Evolutionary conservation across 1,284 basidiomycete genomes (phyloP), one percentile per base, ranked within the genome.

Genomic region (Thelephora terrestris): DNA sequence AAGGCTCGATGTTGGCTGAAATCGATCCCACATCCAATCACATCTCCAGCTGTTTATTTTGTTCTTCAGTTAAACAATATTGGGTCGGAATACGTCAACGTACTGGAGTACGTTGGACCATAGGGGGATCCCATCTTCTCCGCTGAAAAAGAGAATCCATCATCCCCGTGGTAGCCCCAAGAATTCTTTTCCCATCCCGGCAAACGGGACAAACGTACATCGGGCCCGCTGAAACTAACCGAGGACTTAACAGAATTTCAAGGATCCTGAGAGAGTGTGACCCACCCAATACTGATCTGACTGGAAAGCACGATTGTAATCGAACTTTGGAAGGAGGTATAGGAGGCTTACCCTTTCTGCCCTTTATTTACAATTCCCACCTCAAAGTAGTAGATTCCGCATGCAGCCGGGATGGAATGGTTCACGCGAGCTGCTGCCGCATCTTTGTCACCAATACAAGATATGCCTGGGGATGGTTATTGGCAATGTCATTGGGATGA

Each of bases 111-210:
- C 0, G 75, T 76, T 29, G 84, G 81, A 7, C 85, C 85, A 62
- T 85, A 94, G n/a, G 74, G 65, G 47, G 73, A 74, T 6, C 88
- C 89, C 34, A 71, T 75, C 55, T 79, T 86, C 52, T 85, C 81
- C 4, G 80, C 78, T 20, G 83, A 78, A 65, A 89, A 91, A 2
- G 80, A 74, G 54, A 74, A 77, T 5, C 93, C 93, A 60, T 92
- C 91, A 61, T 95, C 91, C n/a, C 86, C 90, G 61, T 94, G 89
- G 65, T 91, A 97, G 36, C 91, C 92, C 84, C 88, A 95, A n/a
- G 88, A 91, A 48, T 81, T 77, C 52, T 73, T 70, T 61, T 94
- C 91, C 89, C 90, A 94, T 3, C 92, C 92, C 14, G 92, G 91
- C 32, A 94, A 74, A 47, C 91, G 79, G 23, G 76, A 75, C 46